Percentiles rank a stretch among this genome's conserved stretches.
Evolutionary conservation across 148 eudicot genomes (phyloP).

Genomic region (Mesembryanthemum crystallinum): DNA sequence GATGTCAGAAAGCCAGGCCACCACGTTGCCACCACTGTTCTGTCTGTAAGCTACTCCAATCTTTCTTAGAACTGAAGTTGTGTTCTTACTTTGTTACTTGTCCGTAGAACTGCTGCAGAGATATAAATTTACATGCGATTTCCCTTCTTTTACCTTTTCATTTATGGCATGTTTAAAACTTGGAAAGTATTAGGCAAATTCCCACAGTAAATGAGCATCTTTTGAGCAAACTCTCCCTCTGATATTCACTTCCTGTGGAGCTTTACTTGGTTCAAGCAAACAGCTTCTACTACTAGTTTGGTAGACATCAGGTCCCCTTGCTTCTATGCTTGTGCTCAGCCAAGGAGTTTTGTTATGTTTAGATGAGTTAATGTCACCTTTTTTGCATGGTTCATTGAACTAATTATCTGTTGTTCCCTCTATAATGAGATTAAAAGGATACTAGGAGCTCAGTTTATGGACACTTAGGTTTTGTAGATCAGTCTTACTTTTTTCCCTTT

Average conservation of each 20-base stretch:
- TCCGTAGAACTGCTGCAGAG: background rate
- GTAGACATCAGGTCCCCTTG: background rate
- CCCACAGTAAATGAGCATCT: background rate
- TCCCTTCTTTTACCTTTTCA: background rate
- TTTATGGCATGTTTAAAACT: constrained; percentile 3
- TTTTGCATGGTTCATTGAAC: no score
- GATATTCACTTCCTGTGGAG: background rate
- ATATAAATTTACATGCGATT: background rate
- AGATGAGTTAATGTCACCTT: no score
- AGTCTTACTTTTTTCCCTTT: no score
- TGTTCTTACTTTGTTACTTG: background rate
- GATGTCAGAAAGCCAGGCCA: constrained; percentile 77
- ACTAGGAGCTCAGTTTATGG: no score
- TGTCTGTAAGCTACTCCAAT: constrained; percentile 57
- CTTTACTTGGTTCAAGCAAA: background rate
- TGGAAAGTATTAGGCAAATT: background rate
- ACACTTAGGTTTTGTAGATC: no score
- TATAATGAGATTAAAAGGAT: no score
- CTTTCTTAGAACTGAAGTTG: background rate
- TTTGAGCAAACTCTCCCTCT: background rate
- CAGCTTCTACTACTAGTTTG: background rate
- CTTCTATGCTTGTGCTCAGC: background rate
- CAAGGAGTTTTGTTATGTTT: background rate
- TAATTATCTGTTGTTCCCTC: no score
- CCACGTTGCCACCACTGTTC: constrained; percentile 98